Base-by-base conservation (phyloP, 257 asterid genomes). In the Paulownia fortunei region DNA sequence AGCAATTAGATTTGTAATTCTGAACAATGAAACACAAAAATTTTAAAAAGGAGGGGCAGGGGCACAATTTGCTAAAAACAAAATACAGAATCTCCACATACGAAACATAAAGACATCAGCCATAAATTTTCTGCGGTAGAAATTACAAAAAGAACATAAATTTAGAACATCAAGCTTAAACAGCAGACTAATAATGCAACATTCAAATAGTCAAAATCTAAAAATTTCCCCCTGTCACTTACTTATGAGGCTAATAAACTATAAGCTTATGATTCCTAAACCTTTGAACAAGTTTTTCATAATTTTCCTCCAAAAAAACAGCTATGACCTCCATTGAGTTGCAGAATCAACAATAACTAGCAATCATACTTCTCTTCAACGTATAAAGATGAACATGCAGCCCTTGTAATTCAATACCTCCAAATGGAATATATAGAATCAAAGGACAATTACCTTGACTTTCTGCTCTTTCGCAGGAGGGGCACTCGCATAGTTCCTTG, bases 401-500 rank as follows among this genome's bases (percentile, higher is more conserved):
- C 82, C 79, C 67, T 84, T 32, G 44, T 16, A 60, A 39, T 30
- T 3, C 55, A 59, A 39, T 24, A 67, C 26, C 32, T 47, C 26
- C 52, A 47, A 61, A 73, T 19, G 15, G 15, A 59, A 73, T 21
- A 47, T 18, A 24, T 10, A 39, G 51, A 23, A 27, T 59, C 73
- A 37, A 81, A 7, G 39, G 79, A 75, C 41, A 76, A 44, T 80
- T 74, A 89, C 97, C 97, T 91, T 88, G 54, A 91, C 81, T 76
- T 89, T 88, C 84, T 82, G 83, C 80, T 87, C 88, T 74, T 89
- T 91, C 0, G 84, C 65, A 18, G 90, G 88, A 54, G 97, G 30
- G 7, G 62, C 81, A 49, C 84, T 81, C 1, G 92, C 88, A 80
- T 82, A 89, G 81, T 68, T 84, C 85, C 95, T 91, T 18, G 90